Percentiles rank a stretch among this genome's conserved stretches.
phyloP scores from a whole-genome alignment of 768 basidiomycete species.

The Naganishia kalamii region DNA sequence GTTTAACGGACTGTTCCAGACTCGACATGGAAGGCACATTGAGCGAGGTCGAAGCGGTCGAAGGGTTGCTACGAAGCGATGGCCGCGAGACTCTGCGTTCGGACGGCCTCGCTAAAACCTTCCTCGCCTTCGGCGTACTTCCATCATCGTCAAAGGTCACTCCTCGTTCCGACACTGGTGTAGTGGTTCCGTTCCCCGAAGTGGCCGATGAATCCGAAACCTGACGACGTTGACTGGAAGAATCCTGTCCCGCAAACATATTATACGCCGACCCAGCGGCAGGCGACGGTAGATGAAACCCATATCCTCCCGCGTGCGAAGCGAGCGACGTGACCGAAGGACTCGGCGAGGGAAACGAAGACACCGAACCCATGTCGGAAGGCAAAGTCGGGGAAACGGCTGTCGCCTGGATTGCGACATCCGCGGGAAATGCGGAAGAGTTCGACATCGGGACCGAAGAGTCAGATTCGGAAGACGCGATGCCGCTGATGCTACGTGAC shows the following conservation, averaged over 20 bases:
- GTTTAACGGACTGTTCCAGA: not conserved
- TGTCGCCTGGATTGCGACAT: not conserved
- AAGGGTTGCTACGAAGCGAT: too few species aligned
- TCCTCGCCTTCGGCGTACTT: not conserved
- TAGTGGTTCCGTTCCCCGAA: not conserved
- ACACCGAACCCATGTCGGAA: not conserved
- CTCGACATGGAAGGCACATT: too few species aligned
- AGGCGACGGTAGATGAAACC: slow-evolving; percentile 1
- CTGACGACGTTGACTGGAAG: not conserved
- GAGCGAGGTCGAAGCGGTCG: too few species aligned
- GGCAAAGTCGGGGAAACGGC: not conserved
- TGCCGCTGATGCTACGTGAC: not conserved
- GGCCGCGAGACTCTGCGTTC: too few species aligned
- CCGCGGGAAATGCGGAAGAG: not conserved
- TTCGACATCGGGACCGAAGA: not conserved
- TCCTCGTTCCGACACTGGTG: not conserved
- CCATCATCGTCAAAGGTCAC: not conserved
- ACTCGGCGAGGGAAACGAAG: not conserved
- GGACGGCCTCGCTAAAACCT: too few species aligned
- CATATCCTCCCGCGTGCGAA: not conserved
- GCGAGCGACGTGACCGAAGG: not conserved
- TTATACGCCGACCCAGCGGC: slow-evolving; percentile 9
- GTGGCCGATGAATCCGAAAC: not conserved
- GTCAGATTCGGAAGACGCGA: not conserved
- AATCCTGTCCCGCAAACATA: not conserved